Conservation (phyloP, 2,329 filamentous ascomycete genomes). For the Paecilomyces sp. region DNA sequence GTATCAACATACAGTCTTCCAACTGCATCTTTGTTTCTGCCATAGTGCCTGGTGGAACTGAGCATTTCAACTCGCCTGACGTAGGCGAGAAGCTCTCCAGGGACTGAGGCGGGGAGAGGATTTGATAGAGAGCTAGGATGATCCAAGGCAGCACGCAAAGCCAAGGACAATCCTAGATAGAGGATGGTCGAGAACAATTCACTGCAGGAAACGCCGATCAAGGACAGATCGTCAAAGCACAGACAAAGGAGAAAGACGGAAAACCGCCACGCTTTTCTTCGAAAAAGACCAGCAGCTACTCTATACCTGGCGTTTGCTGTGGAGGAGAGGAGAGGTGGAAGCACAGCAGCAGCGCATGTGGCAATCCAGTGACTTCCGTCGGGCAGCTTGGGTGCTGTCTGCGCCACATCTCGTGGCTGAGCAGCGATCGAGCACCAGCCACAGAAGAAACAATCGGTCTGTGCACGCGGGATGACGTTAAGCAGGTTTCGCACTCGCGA, state of each 20-base stretch:
- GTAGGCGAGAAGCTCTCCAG: conserved; percentile 15
- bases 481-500: background rate
- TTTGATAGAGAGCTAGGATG: background rate
- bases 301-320: background rate
- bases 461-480: conserved; percentile 4
- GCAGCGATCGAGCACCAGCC: background rate
- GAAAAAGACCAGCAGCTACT: background rate
- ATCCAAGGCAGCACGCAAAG: background rate
- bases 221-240: background rate
- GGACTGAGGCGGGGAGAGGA: conserved; percentile 13
- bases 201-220: background rate
- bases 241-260: background rate
- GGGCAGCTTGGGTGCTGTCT: background rate
- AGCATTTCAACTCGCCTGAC: conserved; percentile 49
- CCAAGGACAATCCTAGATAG: background rate
- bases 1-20: conserved; percentile 66
- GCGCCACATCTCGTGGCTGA: background rate
- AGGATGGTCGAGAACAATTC: background rate
- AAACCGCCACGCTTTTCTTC: background rate
- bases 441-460: background rate
- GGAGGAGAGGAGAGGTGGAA: background rate
- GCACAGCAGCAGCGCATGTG: background rate
- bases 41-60: conserved; percentile 57
- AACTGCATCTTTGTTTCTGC: conserved; percentile 72
- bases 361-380: background rate